Evolutionary conservation across 805 yeast genomes (phyloP).

Genomic region (Candida ovalis): DNA sequence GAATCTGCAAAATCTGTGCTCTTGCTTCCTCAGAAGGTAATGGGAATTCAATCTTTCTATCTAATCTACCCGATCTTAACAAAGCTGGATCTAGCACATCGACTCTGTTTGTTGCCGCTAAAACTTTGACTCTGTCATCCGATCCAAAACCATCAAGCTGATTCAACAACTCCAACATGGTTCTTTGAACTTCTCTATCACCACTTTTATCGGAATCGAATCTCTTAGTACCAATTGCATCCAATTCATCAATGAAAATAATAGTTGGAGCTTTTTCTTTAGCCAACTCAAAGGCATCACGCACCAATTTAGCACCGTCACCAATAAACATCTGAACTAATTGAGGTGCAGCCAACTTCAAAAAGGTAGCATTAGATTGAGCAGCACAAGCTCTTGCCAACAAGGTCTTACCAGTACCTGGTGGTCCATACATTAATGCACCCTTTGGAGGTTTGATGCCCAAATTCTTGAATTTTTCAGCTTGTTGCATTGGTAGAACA

Average conservation of each 20-base stretch:
- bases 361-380: slow-evolving; percentile 94
- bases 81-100: slow-evolving; percentile 98
- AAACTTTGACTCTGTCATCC: slow-evolving; percentile 94
- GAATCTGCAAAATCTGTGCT: slow-evolving; percentile 94
- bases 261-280: slow-evolving; percentile 98
- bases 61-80: slow-evolving; percentile 94
- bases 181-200: slow-evolving; percentile 98
- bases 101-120: slow-evolving; percentile 98
- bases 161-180: slow-evolving; percentile 95
- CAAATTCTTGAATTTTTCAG: slow-evolving; percentile 87
- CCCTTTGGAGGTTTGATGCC: slow-evolving; percentile 99
- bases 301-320: slow-evolving; percentile 95
- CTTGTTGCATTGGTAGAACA: slow-evolving; percentile 97
- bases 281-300: slow-evolving; percentile 96
- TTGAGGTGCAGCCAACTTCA: slow-evolving; percentile 96
- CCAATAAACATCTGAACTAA: slow-evolving; percentile 98
- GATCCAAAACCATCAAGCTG: slow-evolving; percentile 98
- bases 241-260: slow-evolving; percentile 95
- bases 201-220: slow-evolving; percentile 97
- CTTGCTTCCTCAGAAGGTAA: slow-evolving; percentile 96
- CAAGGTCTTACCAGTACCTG: slow-evolving; percentile 98
- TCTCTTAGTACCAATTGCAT: slow-evolving; percentile 98
- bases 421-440: slow-evolving; percentile 98
- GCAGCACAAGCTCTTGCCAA: slow-evolving; percentile 99
- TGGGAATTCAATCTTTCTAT: slow-evolving; percentile 97